Percentiles rank a stretch among this genome's conserved stretches.
Conservation (phyloP, 768 basidiomycete species). For the Suillus discolor region DNA sequence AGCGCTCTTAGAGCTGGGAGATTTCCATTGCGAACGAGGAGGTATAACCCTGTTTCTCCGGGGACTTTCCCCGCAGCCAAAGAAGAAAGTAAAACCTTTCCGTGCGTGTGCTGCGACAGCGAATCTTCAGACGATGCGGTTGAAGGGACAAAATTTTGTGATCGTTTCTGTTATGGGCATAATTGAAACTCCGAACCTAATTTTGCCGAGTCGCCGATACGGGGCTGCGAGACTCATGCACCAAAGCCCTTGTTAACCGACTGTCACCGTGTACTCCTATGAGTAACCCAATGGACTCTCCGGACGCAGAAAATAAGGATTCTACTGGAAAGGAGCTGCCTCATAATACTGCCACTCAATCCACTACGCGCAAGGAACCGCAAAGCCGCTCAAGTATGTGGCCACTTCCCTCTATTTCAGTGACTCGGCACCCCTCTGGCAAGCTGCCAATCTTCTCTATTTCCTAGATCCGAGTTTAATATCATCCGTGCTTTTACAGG, state of each 20-base stretch:
- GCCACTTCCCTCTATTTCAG: conserved; percentile 25
- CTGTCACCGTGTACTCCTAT: conserved; percentile 3
- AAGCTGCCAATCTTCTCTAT: conserved; percentile 8
- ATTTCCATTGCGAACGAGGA: conserved; percentile 66
- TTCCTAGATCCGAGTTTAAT: background rate
- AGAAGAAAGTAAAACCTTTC: conserved; percentile 47
- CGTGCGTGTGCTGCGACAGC: conserved; percentile 84
- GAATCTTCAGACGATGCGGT: conserved; percentile 74
- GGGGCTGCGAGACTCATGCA: background rate
- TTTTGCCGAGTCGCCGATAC: conserved; percentile 7
- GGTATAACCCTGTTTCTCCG: conserved; percentile 77
- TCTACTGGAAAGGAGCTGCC: background rate
- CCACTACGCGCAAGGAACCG: conserved; percentile 5
- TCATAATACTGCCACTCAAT: background rate
- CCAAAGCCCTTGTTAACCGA: conserved; percentile 4
- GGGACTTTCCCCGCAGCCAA: conserved; percentile 93
- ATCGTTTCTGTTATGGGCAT: background rate
- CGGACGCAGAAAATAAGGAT: conserved; percentile 3
- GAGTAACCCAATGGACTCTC: conserved; percentile 6
- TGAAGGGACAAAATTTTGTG: conserved; percentile 27
- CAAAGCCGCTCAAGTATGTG: conserved; percentile 9
- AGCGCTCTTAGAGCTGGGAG: conserved; percentile 74
- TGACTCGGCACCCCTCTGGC: conserved; percentile 27
- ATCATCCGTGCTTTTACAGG: conserved; percentile 36
- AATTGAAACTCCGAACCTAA: conserved; percentile 14